Evolutionary conservation across 306 rosid genomes (phyloP), one percentile per base, ranked within the genome.

Genomic region (Malus domestica): DNA sequence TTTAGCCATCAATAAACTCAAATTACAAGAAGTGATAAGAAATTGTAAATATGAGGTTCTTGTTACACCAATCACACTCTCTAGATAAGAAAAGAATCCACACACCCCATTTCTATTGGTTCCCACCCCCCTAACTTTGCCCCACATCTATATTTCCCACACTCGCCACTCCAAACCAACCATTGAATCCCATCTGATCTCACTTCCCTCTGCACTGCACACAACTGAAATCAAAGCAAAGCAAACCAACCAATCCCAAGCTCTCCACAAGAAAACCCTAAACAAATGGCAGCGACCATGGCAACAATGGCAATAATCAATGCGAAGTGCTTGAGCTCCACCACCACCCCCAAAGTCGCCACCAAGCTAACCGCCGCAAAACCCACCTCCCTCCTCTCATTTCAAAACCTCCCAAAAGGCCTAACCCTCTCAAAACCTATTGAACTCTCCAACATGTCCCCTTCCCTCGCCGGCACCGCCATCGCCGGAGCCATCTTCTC

Each of bases 401-500:
- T 86, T 69, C 95, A 86, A 12, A 90, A 86, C 86, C 85, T 86
- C 14, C 93, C 93, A 49, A 85, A 84, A 67, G 91, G 87, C 2
- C 72, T 89, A 3, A 16, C 78, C 80, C 35, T 68, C 67, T 30
- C 82, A 38, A 85, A 85, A 72, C 20, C 74, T 3, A 25, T 57
- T 1, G 81, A 80, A 33, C 75, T 44, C 51, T 5, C 69, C 59
- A 76, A 38, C 67, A 71, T 78, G 10, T 57, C 44, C 29, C 9
- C 85, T 14, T 81, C 91, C 49, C 38, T 86, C 29, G 78, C 89
- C 45, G 83, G 92, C 12, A 80, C 88, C 12, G 98, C 97, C 71
- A 70, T 94, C 3, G 98, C 98, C 2, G 96, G 96, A 3, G 96
- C 97, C 4, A 71, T 92, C 44, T 90, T 92, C 35, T 85, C 97